phyloP scores from a whole-genome alignment of 371 early-diverging fungal genomes.

The Apophysomyces elegans region DNA sequence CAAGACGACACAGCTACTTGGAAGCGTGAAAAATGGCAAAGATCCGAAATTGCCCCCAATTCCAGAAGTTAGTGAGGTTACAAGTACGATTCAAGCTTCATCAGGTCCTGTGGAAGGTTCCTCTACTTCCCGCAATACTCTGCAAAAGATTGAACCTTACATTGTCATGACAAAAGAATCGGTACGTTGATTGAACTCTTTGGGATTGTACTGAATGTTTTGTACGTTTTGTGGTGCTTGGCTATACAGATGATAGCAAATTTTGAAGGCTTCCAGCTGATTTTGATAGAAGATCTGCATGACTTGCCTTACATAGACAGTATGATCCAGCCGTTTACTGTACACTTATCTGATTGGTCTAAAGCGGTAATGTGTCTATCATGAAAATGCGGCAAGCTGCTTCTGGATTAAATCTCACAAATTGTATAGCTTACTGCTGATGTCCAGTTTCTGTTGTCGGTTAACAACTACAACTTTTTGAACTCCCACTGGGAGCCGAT shows the following conservation, averaged over 20 bases:
- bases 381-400: not conserved
- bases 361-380: conserved; percentile 32
- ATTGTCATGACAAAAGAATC: conserved; percentile 54
- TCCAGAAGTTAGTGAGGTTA: conserved; percentile 8
- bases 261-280: conserved; percentile 67
- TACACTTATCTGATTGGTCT: conserved; percentile 79
- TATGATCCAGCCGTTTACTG: conserved; percentile 64
- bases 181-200: conserved; percentile 24
- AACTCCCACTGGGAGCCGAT: conserved; percentile 99
- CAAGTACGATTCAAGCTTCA: not conserved
- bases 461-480: conserved; percentile 93
- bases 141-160: conserved; percentile 39
- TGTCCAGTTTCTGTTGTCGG: conserved; percentile 70
- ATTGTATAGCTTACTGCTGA: conserved; percentile 68
- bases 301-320: conserved; percentile 82
- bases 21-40: conserved; percentile 13
- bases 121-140: not conserved
- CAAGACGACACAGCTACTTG: conserved; percentile 67
- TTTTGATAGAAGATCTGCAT: conserved; percentile 82
- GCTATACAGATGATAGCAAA: conserved; percentile 41
- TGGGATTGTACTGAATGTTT: not conserved
- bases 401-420: not conserved
- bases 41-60: conserved; percentile 10
- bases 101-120: not conserved
- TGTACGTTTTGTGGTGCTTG: not conserved